Percentiles rank a stretch among this genome's conserved stretches.
Conservation (phyloP, 225 moss, liverwort and hornwort genomes). For the Neckera pumila region DNA sequence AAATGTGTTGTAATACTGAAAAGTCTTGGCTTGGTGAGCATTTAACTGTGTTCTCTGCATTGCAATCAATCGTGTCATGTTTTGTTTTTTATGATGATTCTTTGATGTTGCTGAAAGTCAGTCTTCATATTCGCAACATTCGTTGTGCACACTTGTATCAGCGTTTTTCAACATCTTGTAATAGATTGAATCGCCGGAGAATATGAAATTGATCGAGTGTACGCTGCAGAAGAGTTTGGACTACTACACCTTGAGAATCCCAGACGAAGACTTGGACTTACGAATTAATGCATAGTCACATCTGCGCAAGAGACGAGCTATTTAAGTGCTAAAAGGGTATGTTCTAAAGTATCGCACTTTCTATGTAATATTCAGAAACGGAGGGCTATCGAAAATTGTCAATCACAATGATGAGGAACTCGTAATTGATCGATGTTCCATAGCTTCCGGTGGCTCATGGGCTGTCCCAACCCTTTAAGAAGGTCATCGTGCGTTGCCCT, state of each 20-base stretch:
- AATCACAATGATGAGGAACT: background rate
- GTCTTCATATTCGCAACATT: too few species aligned
- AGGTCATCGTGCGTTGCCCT: accelerated
- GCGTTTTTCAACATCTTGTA: background rate
- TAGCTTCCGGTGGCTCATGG: background rate
- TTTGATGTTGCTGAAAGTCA: background rate
- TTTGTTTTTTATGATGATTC: too few species aligned
- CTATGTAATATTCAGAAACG: too few species aligned
- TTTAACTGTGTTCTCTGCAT: too few species aligned
- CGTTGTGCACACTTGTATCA: background rate
- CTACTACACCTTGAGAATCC: background rate
- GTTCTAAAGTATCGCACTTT: background rate
- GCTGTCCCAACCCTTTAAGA: background rate
- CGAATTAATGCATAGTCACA: background rate
- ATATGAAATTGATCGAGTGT: background rate
- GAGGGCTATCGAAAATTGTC: background rate
- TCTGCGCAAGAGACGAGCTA: background rate
- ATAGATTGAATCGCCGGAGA: background rate
- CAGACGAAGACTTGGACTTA: background rate
- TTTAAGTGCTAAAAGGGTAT: too few species aligned
- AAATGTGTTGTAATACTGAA: accelerated
- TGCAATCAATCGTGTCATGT: background rate
- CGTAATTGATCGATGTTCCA: background rate
- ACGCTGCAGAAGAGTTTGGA: background rate
- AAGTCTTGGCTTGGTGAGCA: background rate